Conservation (phyloP, 345 rosid species). For the Melaleuca quinquenervia region DNA sequence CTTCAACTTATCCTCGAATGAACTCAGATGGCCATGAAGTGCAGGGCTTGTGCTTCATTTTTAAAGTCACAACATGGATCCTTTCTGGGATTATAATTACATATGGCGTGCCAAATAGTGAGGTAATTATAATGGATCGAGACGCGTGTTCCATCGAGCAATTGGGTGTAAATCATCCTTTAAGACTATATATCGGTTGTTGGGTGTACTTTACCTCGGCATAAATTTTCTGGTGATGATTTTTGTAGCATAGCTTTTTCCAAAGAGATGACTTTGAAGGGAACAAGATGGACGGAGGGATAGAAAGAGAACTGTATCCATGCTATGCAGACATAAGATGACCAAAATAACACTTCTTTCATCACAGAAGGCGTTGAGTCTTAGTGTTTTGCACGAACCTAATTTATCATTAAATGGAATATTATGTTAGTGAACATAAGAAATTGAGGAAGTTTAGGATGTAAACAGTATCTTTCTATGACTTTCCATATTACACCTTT, state of each 20-base stretch:
- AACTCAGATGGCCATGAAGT: not conserved
- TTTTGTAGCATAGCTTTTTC: not conserved
- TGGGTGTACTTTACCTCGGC: not conserved
- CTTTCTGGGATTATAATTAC: not conserved
- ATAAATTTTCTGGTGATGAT: not conserved
- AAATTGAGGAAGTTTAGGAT: not conserved
- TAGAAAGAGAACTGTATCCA: not conserved
- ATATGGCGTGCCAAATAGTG: not conserved
- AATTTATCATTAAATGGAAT: not conserved
- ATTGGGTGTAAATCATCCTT: not conserved
- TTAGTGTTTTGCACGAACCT: not conserved
- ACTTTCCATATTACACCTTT: not conserved
- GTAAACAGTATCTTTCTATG: not conserved
- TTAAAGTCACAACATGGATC: not conserved
- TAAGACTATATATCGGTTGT: not conserved
- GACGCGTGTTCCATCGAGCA: not conserved
- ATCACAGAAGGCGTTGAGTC: not conserved
- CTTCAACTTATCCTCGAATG: not conserved
- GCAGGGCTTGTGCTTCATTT: not conserved
- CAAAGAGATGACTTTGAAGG: not conserved
- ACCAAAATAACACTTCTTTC: not conserved
- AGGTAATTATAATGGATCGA: not conserved
- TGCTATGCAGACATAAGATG: not conserved
- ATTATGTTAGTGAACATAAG: not conserved
- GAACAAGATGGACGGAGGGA: not conserved